phyloP scores from a whole-genome alignment of 2,329 filamentous ascomycete genomes.

The Botryotinia narcissicola region DNA sequence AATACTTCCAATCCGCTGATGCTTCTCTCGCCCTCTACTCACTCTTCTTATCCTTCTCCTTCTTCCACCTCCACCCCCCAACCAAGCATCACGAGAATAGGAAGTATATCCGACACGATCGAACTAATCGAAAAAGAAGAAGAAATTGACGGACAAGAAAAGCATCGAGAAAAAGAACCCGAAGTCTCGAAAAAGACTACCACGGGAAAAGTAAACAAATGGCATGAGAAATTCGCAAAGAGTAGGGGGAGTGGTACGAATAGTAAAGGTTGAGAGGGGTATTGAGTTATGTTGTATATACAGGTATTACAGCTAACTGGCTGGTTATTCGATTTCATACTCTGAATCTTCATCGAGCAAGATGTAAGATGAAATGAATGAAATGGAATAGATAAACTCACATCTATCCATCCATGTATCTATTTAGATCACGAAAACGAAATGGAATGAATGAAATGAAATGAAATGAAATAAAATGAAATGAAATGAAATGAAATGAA shows the following conservation, averaged over 20 bases:
- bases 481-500: too few species aligned
- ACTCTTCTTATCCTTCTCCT: not conserved
- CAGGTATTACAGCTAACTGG: too few species aligned
- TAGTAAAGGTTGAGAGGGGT: not conserved
- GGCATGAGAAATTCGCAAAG: conserved; percentile 57
- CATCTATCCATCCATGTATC: too few species aligned
- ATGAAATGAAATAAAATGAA: too few species aligned
- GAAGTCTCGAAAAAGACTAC: conserved; percentile 27
- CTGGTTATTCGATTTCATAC: too few species aligned
- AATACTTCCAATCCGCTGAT: conserved; percentile 67
- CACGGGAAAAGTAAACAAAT: conserved; percentile 46
- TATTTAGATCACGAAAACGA: too few species aligned
- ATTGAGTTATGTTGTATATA: too few species aligned
- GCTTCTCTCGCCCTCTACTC: conserved; percentile 46
- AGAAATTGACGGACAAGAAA: conserved; percentile 5
- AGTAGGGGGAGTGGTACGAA: conserved; percentile 21
- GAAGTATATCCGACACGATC: conserved; percentile 60
- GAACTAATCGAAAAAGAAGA: conserved; percentile 51
- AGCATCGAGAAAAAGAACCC: conserved; percentile 10
- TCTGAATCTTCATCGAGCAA: too few species aligned
- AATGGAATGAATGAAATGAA: too few species aligned
- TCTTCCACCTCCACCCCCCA: conserved; percentile 34
- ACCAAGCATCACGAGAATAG: conserved; percentile 48
- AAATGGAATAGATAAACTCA: too few species aligned
- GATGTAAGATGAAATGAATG: too few species aligned